phyloP scores from a whole-genome alignment of 2,329 filamentous ascomycete genomes.

The Phymatotrichopsis omnivora region DNA sequence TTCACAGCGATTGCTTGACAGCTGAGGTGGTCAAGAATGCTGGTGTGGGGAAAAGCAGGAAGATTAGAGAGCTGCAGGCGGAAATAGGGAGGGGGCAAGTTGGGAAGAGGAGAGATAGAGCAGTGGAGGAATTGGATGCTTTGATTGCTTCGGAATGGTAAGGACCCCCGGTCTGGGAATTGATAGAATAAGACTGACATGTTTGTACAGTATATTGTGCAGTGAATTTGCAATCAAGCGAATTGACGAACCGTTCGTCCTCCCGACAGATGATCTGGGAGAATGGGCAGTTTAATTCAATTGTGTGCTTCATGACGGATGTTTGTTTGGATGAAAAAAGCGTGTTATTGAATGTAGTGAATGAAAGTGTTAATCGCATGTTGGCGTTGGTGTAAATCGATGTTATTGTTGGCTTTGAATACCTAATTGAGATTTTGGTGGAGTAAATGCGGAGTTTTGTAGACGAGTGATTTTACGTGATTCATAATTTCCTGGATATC shows the following conservation, averaged over 20 bases:
- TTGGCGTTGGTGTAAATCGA: no score
- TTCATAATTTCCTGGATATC: no score
- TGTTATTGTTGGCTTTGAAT: no score
- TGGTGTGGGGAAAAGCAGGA: conserved; percentile 61
- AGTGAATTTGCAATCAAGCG: conserved; percentile 90
- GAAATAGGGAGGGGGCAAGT: conserved; percentile 70
- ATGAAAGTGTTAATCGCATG: no score
- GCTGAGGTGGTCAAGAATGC: conserved; percentile 74
- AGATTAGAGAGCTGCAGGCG: conserved; percentile 75
- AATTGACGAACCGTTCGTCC: conserved; percentile 87
- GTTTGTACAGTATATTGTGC: conserved; percentile 63
- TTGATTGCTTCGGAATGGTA: conserved; percentile 83
- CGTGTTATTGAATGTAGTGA: no score
- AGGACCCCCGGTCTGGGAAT: conserved; percentile 33
- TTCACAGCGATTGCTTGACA: conserved; percentile 89
- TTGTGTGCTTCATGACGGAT: no score
- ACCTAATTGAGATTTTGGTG: no score
- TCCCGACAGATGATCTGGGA: conserved; percentile 56
- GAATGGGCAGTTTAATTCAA: conserved; percentile 61
- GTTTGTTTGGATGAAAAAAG: no score
- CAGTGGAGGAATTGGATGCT: conserved; percentile 82
- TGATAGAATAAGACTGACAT: conserved; percentile 1
- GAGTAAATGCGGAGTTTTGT: no score
- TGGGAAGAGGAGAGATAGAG: conserved; percentile 64
- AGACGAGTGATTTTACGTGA: no score